These are phyloP conservation scores for Aspergillus hortae DNA, from an alignment of 2,329 filamentous ascomycete species.

Conservation along the genomic window DNA sequence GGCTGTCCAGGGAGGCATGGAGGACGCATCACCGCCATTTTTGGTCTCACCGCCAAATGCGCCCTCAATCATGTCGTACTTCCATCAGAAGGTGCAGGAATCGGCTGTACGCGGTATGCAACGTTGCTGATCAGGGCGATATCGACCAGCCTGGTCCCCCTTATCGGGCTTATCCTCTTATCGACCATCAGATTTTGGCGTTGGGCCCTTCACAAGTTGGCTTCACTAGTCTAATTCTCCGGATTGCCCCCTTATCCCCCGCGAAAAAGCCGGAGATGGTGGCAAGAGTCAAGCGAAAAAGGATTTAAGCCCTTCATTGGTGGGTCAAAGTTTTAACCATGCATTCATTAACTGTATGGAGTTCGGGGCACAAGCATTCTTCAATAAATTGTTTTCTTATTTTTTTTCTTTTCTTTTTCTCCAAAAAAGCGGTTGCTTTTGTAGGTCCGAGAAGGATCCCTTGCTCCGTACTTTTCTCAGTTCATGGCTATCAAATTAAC, in stretches of 20 bases:
- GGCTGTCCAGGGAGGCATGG: conserved; percentile 7
- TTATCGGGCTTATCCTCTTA: conserved; percentile 15
- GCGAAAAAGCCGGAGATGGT: conserved; percentile 18
- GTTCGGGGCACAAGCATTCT: neutral
- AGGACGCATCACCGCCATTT: conserved; percentile 18
- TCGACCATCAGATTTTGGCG: conserved; percentile 9
- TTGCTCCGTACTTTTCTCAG: too few species aligned
- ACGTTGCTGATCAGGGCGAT: neutral
- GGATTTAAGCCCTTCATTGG: conserved; percentile 1
- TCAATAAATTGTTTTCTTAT: neutral
- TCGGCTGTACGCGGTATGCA: neutral
- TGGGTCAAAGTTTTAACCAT: neutral
- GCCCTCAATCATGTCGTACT: neutral
- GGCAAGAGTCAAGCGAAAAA: conserved; percentile 6
- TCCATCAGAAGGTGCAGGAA: neutral
- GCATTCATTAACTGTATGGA: neutral
- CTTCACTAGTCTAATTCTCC: conserved; percentile 13
- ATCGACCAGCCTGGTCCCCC: conserved; percentile 4
- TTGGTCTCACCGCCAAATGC: conserved; percentile 13
- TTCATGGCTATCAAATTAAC: too few species aligned
- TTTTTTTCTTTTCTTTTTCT: neutral
- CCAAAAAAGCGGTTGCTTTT: neutral
- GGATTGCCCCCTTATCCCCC: conserved; percentile 22
- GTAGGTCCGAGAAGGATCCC: neutral
- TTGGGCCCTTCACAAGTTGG: conserved; percentile 5